phyloP scores from a whole-genome alignment of 306 rosid species.

The Rosa chinensis region DNA sequence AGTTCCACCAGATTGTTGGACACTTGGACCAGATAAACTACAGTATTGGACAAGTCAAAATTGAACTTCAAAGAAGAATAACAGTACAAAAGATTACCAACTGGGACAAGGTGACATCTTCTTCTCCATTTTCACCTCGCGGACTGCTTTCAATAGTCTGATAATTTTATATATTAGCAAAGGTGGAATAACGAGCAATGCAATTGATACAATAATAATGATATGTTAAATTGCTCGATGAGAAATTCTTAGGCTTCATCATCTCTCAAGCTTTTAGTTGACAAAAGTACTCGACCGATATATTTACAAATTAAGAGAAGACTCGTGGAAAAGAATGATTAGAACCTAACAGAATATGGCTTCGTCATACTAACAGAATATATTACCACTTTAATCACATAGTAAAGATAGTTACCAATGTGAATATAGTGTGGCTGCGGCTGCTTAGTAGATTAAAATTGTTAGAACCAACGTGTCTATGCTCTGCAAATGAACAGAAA shows the following conservation, averaged over 20 bases:
- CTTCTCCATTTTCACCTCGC: conserved; percentile 67
- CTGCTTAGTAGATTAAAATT: conserved; percentile 87
- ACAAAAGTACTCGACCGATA: neutral
- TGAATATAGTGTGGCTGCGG: conserved; percentile 90
- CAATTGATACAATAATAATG: neutral
- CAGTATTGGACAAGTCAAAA: conserved; percentile 3
- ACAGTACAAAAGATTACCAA: conserved; percentile 45
- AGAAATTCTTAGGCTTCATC: neutral
- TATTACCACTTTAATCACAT: neutral
- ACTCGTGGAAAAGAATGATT: neutral
- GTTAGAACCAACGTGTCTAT: conserved; percentile 90
- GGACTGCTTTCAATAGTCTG: conserved; percentile 88
- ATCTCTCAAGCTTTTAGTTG: neutral
- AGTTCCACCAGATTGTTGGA: conserved; percentile 15
- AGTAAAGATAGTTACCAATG: conserved; percentile 60
- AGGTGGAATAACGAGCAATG: conserved; percentile 7
- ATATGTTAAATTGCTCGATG: neutral
- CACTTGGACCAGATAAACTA: conserved; percentile 9
- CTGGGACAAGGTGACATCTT: conserved; percentile 78
- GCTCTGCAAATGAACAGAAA: conserved; percentile 56
- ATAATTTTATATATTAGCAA: conserved; percentile 19
- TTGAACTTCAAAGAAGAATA: conserved; percentile 13
- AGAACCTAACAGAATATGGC: neutral
- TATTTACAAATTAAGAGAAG: neutral
- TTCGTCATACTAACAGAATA: neutral